Conservation (phyloP, 257 asterid genomes). For the Fraxinus quadrangulata region DNA sequence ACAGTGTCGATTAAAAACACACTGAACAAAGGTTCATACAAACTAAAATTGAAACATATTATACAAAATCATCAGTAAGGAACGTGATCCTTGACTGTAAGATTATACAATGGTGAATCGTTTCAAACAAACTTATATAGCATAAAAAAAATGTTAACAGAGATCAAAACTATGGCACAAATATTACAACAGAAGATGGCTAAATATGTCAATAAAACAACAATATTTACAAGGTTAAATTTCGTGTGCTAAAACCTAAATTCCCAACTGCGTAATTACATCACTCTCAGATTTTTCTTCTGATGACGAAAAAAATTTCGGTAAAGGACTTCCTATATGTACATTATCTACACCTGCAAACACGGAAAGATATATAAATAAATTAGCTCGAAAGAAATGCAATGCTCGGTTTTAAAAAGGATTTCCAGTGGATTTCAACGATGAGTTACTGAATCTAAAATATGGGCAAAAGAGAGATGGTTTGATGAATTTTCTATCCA, state of each 20-base stretch:
- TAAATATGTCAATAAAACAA: constrained; percentile 8
- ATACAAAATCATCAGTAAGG: neutral
- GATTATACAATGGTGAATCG: neutral
- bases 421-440: neutral
- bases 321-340: constrained; percentile 36
- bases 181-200: constrained; percentile 26
- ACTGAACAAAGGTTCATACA: neutral
- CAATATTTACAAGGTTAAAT: constrained; percentile 28
- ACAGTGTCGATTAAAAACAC: neutral
- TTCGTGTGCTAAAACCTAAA: constrained; percentile 22
- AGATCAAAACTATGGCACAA: neutral
- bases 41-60: neutral
- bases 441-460: neutral
- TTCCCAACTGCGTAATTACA: constrained; percentile 37
- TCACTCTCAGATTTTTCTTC: constrained; percentile 42
- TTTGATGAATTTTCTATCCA: neutral
- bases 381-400: neutral
- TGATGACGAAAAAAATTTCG: constrained; percentile 24
- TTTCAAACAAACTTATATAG: neutral
- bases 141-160: neutral
- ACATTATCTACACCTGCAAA: constrained; percentile 55
- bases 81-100: neutral
- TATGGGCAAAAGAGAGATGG: no score
- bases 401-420: neutral
- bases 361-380: constrained; percentile 5